Evolutionary conservation across 2,329 filamentous ascomycete genomes (phyloP).

Genomic region (Exutisphaerella laricina): DNA sequence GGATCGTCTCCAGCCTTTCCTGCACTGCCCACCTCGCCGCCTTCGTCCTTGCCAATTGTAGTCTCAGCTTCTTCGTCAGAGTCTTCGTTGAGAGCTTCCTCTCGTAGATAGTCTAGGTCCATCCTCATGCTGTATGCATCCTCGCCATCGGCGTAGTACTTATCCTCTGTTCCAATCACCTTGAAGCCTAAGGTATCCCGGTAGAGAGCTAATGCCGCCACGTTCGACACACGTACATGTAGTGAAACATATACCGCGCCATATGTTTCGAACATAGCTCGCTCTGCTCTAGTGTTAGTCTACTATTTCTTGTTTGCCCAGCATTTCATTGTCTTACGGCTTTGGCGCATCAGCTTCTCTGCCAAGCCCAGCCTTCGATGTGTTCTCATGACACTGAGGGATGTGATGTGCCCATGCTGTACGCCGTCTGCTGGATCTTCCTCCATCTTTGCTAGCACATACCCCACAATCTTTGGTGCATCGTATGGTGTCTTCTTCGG

Average conservation of each 20-base stretch:
- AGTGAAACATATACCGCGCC: slow-evolving; percentile 87
- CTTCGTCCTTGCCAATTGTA: slow-evolving; percentile 41
- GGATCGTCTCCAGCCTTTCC: slow-evolving; percentile 38
- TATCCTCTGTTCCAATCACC: slow-evolving; percentile 76
- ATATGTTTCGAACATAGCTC: slow-evolving; percentile 95
- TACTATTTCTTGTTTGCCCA: background rate
- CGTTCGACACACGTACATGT: slow-evolving; percentile 92
- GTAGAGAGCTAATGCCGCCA: slow-evolving; percentile 85
- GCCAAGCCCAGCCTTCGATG: slow-evolving; percentile 86
- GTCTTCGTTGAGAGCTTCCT: slow-evolving; percentile 48
- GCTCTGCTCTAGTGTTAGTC: slow-evolving; percentile 51
- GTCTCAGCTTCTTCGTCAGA: slow-evolving; percentile 34
- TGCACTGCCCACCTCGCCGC: slow-evolving; percentile 34
- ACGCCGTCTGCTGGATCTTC: slow-evolving; percentile 90
- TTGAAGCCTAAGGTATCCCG: slow-evolving; percentile 85
- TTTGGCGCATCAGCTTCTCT: slow-evolving; percentile 96
- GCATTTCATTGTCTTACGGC: slow-evolving; percentile 58
- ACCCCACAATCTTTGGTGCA: slow-evolving; percentile 96
- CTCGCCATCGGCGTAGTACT: slow-evolving; percentile 97
- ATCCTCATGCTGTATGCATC: slow-evolving; percentile 93
- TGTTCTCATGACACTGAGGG: slow-evolving; percentile 90
- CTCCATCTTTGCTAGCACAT: slow-evolving; percentile 99
- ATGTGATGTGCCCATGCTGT: slow-evolving; percentile 94
- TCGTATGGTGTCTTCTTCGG: slow-evolving; percentile 73
- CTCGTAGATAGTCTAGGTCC: slow-evolving; percentile 59